phyloP scores from a whole-genome alignment of 2,329 filamentous ascomycete genomes.

The Geosmithia morbida region DNA sequence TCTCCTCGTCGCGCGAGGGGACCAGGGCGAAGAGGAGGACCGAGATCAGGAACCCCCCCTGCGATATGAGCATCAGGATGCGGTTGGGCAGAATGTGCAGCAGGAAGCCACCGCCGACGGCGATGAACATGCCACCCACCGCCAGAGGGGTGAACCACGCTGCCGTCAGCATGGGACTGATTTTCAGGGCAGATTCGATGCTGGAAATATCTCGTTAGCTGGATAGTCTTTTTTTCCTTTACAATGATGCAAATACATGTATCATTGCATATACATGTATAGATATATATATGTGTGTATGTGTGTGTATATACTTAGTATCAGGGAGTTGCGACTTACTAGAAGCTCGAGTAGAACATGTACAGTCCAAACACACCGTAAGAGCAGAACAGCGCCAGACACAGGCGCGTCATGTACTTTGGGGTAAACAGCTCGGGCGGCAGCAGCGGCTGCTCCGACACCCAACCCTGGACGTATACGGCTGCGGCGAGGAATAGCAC shows the following conservation, averaged over 20 bases:
- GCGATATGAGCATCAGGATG: conserved; percentile 46
- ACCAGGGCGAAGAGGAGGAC: conserved; percentile 50
- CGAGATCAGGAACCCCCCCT: conserved; percentile 40
- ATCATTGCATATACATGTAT: too few relatives aligned
- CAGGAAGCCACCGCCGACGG: conserved; percentile 47
- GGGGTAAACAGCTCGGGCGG: conserved; percentile 56
- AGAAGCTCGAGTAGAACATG: conserved; percentile 55
- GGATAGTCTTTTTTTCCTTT: too few relatives aligned
- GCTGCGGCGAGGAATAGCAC: conserved; percentile 42
- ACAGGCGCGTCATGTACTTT: conserved; percentile 52
- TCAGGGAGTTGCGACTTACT: conserved; percentile 28
- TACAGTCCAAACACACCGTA: conserved; percentile 58
- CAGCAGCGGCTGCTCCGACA: conserved; percentile 52
- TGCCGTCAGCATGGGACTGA: conserved; percentile 46
- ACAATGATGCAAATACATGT: too few relatives aligned
- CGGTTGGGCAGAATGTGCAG: conserved; percentile 51
- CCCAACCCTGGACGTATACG: conserved; percentile 59
- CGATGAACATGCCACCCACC: conserved; percentile 49
- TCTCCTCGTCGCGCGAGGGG: conserved; percentile 29
- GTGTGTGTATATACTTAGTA: too few relatives aligned
- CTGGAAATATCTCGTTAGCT: too few relatives aligned
- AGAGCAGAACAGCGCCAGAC: conserved; percentile 44
- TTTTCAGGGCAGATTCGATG: conserved; percentile 33
- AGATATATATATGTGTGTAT: too few relatives aligned
- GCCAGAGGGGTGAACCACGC: conserved; percentile 57